Evolutionary conservation across 495 filamentous ascomycete genomes (phyloP), one percentile per base, ranked within the genome.

Genomic region (Penicillium angulare): DNA sequence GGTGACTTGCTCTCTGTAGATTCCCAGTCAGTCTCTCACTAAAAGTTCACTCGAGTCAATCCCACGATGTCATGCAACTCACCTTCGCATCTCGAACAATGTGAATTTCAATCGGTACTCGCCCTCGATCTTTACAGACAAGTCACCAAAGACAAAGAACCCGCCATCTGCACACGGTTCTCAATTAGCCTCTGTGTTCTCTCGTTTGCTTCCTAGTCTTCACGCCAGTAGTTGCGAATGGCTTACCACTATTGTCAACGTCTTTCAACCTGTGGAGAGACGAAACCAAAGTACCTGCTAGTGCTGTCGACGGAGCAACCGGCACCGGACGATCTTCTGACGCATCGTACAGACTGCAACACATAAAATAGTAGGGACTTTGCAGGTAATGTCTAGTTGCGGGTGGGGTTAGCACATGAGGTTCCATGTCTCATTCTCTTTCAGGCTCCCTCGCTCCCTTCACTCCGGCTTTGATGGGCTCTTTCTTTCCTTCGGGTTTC

Each of bases 131-230:
- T 88, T 86, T 21, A 95, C 83, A 0, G 92, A 96, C 15, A 98
- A 72, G 66, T 98, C 93, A 5, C 88, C 88, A 69, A 96, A 97
- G n/a, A 97, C 88, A 53, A 98, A 97, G 74, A 95, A 98, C 2
- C 88, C 91, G 10, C 90, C 92, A 77, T 97, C 92, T 80, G 60
- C n/a, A 24, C 18, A 8, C 15, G 20, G 7, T 2, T 21, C 15
- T 27, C 8, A 22, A 13, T 39, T 9, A 44, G 27, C 8, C 24
- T n/a, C 41, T 22, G 10, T 0, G 7, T 21, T 42, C 22, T 7
- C 13, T 33, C 5, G 9, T 32, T 17, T 12, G 10, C 8, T 35
- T 23, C 22, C 9, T 12, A 8, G 20, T 23, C 17, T 41, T 41
- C 7, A 8, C 9, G 16, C 24, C 17, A n/a, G 31, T 24, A 44